Evolutionary conservation across 371 early-diverging fungal genomes (phyloP).

Genomic region (Entomophthora muscae): DNA sequence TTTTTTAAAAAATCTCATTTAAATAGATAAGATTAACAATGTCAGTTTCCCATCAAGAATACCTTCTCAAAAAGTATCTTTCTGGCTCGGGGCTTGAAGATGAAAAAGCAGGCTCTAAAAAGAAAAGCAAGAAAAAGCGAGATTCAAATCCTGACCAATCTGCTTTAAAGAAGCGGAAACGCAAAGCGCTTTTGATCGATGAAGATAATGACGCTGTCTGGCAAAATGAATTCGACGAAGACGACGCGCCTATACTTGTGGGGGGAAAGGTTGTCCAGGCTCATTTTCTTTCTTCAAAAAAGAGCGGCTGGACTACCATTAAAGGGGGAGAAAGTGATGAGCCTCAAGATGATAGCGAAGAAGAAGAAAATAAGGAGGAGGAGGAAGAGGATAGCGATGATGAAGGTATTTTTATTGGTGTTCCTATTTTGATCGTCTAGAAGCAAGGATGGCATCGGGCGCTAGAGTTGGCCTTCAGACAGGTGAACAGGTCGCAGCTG

Average conservation of each 20-base stretch:
- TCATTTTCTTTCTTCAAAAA: neutral
- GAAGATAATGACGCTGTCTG: neutral
- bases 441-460: constrained; percentile 28
- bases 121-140: neutral
- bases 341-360: neutral
- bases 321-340: neutral
- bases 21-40: too few species aligned
- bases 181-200: neutral
- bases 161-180: neutral
- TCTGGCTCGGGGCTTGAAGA: neutral
- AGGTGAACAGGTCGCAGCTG: constrained; percentile 24
- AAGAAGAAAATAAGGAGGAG: neutral
- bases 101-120: neutral
- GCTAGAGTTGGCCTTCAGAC: constrained; percentile 33
- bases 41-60: neutral
- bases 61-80: neutral
- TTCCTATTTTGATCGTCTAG: neutral
- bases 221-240: neutral
- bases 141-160: neutral
- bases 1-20: too few species aligned
- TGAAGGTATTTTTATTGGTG: neutral
- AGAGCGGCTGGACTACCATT: neutral
- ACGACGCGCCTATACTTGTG: neutral
- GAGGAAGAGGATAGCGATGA: neutral
- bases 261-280: neutral